Base-by-base conservation (phyloP, 257 asterid species). In the Henckelia pumila region DNA sequence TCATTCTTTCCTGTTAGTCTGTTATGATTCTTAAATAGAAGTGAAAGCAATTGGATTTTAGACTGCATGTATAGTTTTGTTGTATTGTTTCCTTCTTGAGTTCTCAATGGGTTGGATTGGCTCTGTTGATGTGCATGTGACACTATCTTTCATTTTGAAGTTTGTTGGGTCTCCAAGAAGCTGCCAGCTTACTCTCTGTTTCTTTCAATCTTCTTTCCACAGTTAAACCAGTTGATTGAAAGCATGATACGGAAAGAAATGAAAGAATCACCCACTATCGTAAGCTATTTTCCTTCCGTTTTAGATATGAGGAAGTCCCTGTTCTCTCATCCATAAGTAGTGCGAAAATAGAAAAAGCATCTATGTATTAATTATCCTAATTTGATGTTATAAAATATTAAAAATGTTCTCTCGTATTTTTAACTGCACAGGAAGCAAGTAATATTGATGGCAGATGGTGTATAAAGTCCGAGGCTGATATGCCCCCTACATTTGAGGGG, bases 391-490 rank as follows among this genome's bases (percentile, higher is more conserved):
- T 68, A 68, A 60, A 72, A 56, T 44, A 23, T 47, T 58, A 28
- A 28, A 37, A 11, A 33, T 8, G 26, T 32, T 55, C 5, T 66
- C 19, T 66, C 77, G 74, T 47, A 25, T 47, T 56, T 28, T 60
- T 25, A 62, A 59, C 55, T 57, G 60, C 63, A 32, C 74, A 94
- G 99, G 97, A 86, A 85, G 81, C 88, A 74, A 80, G 83, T 59
- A 84, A 83, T 71, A 40, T 84, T 69, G 92, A 80, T 82, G 99
- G 97, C 65, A 85, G 99, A 80, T 94, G 93, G 96, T 91, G 99
- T 85, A 83, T 94, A 80, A 77, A 72, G 69, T 85, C 96, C 9
- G 85, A 80, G 47, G 77, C 77, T 76, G 76, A 73, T 40, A 61
- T 26, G 57, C 84, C 61, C 56, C 73, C 85, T 63, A 76, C 75